Percentiles rank a stretch among this genome's conserved stretches.
phyloP scores from a whole-genome alignment of 306 rosid species.

The Inga laurina region DNA sequence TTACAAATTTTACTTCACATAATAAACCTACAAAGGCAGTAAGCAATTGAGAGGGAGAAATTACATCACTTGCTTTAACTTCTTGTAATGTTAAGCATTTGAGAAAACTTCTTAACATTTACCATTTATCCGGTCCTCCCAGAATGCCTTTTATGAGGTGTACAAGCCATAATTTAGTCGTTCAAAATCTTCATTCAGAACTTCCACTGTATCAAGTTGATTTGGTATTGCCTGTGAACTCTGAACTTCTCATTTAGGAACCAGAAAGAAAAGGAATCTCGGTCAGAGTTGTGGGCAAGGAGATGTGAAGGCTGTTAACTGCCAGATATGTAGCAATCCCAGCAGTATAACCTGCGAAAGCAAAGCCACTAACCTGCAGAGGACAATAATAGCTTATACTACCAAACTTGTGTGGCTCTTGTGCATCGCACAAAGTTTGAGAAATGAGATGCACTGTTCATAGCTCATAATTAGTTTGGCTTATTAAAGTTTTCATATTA shows the following conservation, averaged over 20 bases:
- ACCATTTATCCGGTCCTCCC: not conserved
- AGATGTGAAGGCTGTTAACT: conserved; percentile 56
- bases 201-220: not conserved
- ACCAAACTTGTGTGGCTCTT: not conserved
- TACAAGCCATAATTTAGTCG: not conserved
- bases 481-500: not conserved
- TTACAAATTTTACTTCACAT: not conserved
- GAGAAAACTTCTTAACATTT: not conserved
- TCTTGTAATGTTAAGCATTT: not conserved
- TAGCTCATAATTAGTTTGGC: too few relatives aligned
- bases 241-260: conserved; percentile 36
- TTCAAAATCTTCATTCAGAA: not conserved
- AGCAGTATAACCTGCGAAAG: conserved; percentile 91
- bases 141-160: not conserved
- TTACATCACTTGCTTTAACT: not conserved
- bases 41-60: not conserved
- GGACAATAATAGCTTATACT: not conserved
- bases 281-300: conserved; percentile 67
- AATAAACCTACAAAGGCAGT: not conserved
- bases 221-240: too few relatives aligned
- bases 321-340: conserved; percentile 84
- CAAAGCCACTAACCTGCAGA: conserved; percentile 91
- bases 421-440: not conserved
- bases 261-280: conserved; percentile 76
- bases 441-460: not conserved